phyloP scores from a whole-genome alignment of 2,329 filamentous ascomycete genomes.

The Penicillium brasilianum region DNA sequence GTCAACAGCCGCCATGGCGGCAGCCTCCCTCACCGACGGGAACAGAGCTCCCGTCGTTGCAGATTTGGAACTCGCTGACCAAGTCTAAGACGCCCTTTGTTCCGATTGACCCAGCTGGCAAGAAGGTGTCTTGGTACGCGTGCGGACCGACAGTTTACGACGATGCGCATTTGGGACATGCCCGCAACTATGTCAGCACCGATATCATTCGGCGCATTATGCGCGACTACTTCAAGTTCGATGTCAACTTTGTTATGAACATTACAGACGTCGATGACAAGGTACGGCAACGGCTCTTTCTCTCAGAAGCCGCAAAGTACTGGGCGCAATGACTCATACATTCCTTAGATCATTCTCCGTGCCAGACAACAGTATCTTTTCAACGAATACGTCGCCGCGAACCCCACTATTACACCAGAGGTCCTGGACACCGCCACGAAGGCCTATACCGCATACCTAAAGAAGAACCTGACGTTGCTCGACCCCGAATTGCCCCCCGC shows the following conservation, averaged over 20 bases:
- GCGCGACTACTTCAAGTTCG: conserved; percentile 79
- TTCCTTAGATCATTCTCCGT: conserved; percentile 62
- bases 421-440: conserved; percentile 56
- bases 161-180: conserved; percentile 80
- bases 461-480: conserved; percentile 69
- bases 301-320: background rate
- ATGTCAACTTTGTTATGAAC: conserved; percentile 90
- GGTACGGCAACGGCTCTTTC: conserved; percentile 44
- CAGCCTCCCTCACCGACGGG: conserved; percentile 43
- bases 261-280: conserved; percentile 85
- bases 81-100: conserved; percentile 74
- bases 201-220: conserved; percentile 86
- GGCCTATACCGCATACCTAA: conserved; percentile 63
- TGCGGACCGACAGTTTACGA: conserved; percentile 89
- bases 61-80: conserved; percentile 81
- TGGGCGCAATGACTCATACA: conserved; percentile 16
- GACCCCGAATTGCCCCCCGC: conserved; percentile 51
- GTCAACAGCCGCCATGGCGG: conserved; percentile 54
- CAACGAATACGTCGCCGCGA: conserved; percentile 64
- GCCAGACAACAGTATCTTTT: conserved; percentile 81
- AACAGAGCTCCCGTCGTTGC: conserved; percentile 61
- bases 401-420: conserved; percentile 51
- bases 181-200: conserved; percentile 87
- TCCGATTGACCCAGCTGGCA: conserved; percentile 69
- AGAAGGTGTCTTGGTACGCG: conserved; percentile 81